Conservation (phyloP, 768 basidiomycete species). For the Amanita muscaria region DNA sequence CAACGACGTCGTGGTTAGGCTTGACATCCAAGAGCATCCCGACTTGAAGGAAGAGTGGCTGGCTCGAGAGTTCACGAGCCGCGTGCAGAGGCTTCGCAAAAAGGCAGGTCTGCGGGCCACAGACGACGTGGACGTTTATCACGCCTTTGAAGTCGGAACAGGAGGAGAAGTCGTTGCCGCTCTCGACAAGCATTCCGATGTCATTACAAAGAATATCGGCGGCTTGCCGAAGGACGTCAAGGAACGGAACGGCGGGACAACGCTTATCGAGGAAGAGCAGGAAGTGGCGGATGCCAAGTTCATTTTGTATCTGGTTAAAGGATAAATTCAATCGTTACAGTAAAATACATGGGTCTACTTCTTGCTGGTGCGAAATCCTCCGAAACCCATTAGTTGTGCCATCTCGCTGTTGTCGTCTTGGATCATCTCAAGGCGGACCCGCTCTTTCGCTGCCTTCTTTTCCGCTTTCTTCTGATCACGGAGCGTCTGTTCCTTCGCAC, state of each 20-base stretch:
- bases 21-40: constrained; percentile 82
- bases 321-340: constrained; percentile 23
- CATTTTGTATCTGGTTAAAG: constrained; percentile 53
- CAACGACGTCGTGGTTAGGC: constrained; percentile 88
- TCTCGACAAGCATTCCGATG: constrained; percentile 54
- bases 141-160: constrained; percentile 62
- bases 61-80: constrained; percentile 82
- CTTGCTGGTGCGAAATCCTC: constrained; percentile 82
- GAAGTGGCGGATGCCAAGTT: constrained; percentile 78
- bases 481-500: constrained; percentile 55
- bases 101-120: constrained; percentile 92
- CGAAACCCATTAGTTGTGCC: constrained; percentile 84
- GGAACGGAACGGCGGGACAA: constrained; percentile 35
- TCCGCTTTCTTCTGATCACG: constrained; percentile 71
- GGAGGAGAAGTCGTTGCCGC: constrained; percentile 59
- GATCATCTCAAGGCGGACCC: constrained; percentile 56
- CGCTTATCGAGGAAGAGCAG: constrained; percentile 81
- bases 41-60: constrained; percentile 86
- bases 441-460: constrained; percentile 72
- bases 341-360: constrained; percentile 37
- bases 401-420: constrained; percentile 58
- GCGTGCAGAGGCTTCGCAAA: constrained; percentile 92
- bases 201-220: constrained; percentile 68
- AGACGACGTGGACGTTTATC: constrained; percentile 87
- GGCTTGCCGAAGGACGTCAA: constrained; percentile 55